A percentile compares a stretch with the other conserved stretches of the same genome.
These are phyloP conservation scores for Patellaria atrata DNA, from an alignment of 495 filamentous ascomycete genomes.

Conservation along the genomic window DNA sequence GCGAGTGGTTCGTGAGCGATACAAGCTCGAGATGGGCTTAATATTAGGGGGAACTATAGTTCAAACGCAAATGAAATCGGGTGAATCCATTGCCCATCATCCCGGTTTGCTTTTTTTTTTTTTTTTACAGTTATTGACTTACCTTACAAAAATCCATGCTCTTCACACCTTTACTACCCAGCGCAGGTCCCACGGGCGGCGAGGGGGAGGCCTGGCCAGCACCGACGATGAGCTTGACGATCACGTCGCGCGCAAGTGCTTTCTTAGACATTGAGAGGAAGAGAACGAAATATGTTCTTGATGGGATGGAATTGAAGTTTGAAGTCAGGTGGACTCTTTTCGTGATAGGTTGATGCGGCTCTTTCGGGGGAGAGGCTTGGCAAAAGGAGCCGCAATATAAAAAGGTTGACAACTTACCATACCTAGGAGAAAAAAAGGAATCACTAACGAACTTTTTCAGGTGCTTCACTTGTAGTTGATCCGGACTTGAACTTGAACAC, in stretches of 20 bases:
- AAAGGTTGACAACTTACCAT: too few relatives aligned
- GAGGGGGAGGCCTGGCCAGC: conserved; percentile 92
- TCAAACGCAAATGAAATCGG: background rate
- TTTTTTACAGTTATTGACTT: conserved; percentile 15
- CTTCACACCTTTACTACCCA: conserved; percentile 97
- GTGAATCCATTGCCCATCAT: background rate
- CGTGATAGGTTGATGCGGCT: too few relatives aligned
- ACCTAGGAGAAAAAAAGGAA: too few relatives aligned
- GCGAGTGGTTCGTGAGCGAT: too few relatives aligned
- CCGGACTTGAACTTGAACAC: too few relatives aligned
- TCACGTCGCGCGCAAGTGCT: conserved; percentile 56
- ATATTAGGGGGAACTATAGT: background rate
- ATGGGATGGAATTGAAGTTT: too few relatives aligned
- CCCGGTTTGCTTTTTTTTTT: background rate
- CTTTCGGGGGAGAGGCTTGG: too few relatives aligned
- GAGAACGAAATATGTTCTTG: too few relatives aligned
- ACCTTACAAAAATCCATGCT: conserved; percentile 99
- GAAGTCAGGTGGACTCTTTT: too few relatives aligned
- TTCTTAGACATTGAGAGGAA: conserved; percentile 65
- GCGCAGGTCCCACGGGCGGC: conserved; percentile 92
- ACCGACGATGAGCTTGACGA: conserved; percentile 96
- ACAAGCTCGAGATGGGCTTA: background rate
- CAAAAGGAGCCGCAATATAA: too few relatives aligned
- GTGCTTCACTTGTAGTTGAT: too few relatives aligned
- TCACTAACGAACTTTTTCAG: too few relatives aligned